Conservation (phyloP, 2,329 filamentous ascomycete genomes). For the Helicocarpus griseus region DNA sequence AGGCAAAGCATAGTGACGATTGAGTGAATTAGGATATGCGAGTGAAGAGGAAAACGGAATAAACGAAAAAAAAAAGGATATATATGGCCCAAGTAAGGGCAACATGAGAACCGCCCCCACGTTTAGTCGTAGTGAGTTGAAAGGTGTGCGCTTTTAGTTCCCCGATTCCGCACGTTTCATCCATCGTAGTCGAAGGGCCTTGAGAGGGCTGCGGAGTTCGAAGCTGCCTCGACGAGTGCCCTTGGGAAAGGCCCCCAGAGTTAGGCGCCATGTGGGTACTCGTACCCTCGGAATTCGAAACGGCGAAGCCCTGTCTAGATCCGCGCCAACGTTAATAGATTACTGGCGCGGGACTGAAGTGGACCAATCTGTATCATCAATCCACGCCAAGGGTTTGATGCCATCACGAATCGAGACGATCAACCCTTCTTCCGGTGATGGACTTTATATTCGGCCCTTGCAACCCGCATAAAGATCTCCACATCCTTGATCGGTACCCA, state of each 20-base stretch:
- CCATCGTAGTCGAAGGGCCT: too few relatives aligned
- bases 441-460: slow-evolving; percentile 76
- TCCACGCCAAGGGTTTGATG: not conserved
- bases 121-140: too few relatives aligned
- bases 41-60: not conserved
- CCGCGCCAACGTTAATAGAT: not conserved
- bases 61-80: not conserved
- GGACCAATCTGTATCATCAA: not conserved
- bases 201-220: too few relatives aligned
- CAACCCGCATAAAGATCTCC: slow-evolving; percentile 83
- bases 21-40: not conserved
- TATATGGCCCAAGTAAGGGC: too few relatives aligned
- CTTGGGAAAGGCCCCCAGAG: too few relatives aligned
- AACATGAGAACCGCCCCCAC: too few relatives aligned
- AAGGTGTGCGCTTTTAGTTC: too few relatives aligned
- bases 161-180: too few relatives aligned
- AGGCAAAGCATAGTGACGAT: not conserved
- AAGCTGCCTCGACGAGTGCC: too few relatives aligned
- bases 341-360: not conserved
- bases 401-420: not conserved
- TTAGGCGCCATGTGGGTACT: not conserved
- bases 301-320: not conserved
- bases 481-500: slow-evolving; percentile 93
- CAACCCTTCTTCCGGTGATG: slow-evolving; percentile 41
- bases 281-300: too few relatives aligned